These are phyloP conservation scores for Aspergillus sergii DNA, from an alignment of 2,329 filamentous ascomycete species.

Conservation along the genomic window DNA sequence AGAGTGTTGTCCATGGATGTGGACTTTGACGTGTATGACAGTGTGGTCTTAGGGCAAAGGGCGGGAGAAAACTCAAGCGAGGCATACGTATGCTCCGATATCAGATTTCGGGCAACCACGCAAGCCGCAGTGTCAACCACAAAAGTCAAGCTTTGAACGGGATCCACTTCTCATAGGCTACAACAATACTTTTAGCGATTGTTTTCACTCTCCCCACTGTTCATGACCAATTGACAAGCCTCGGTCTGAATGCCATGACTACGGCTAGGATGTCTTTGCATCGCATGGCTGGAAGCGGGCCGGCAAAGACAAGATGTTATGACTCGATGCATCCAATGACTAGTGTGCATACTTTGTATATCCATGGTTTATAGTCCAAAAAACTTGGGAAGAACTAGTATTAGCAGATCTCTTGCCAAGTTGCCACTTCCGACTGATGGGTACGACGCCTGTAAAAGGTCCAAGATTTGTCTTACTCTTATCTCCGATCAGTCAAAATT, in stretches of 20 bases:
- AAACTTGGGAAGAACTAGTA: neutral
- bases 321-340: neutral
- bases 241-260: neutral
- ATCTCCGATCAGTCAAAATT: neutral
- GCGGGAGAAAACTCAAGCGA: conserved; percentile 1
- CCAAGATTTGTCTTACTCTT: neutral
- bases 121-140: neutral
- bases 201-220: neutral
- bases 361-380: neutral
- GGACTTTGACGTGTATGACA: neutral
- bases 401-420: neutral
- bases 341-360: neutral
- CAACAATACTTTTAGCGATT: neutral
- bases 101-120: conserved; percentile 1
- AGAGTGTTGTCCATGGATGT: neutral
- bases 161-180: neutral
- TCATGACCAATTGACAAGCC: neutral
- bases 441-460: neutral
- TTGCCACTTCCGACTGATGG: neutral
- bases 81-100: conserved; percentile 4
- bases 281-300: neutral
- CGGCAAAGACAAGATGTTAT: neutral
- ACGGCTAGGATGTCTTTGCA: neutral
- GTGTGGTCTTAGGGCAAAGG: neutral
- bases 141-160: neutral